Base-by-base conservation (phyloP, 352 stramenopile species). In the Globisporangium heterothallicum region DNA sequence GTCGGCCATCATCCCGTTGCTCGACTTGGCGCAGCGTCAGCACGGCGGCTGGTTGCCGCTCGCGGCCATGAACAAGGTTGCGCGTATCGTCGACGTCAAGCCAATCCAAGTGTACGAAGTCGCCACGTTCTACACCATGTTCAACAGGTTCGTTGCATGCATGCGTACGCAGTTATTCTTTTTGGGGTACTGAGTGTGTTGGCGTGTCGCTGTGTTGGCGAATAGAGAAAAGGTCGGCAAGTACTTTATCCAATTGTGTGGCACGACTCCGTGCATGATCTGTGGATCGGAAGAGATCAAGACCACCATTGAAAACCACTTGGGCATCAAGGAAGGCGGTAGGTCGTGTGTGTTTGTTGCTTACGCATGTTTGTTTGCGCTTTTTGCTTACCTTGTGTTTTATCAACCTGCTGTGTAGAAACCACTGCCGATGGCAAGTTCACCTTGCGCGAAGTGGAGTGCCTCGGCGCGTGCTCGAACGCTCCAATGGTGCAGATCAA, bases 61-160 rank as follows among this genome's bases (percentile, higher is more conserved):
- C 7, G 94, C 96, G 19, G 97, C 97, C 46, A 99, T 99, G 97
- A 97, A 99, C 77, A 99, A 99, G 77, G 97, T 99, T 21, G 92
- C 97, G n/a, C 86, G 96, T 61, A 98, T 99, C 54, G 89, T 98
- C n/a, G 96, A 96, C 29, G 81, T 88, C 36, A 89, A 95, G 60
- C 91, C 95, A 41, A 98, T 98, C 43, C 86, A 96, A 53, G 97
- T 99, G 10, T 99, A 99, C 69, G 97, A 99, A 67, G 97, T 99
- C 21, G 97, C 97, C 18, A 98, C 94, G 30, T 99, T 99, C 70
- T 99, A 99, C 84, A 99, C 97, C 63, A 99, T 99, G 97, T 99
- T 99, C 78, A 99, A 93, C 74, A 64, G 75, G 32, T 38, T 2
- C 2, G 32, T 5, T 38, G 6, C n/a, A n/a, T 18, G 32, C 32